Base-by-base conservation (phyloP, 2,329 filamentous ascomycete genomes). In the Fusarium keratoplasticum region DNA sequence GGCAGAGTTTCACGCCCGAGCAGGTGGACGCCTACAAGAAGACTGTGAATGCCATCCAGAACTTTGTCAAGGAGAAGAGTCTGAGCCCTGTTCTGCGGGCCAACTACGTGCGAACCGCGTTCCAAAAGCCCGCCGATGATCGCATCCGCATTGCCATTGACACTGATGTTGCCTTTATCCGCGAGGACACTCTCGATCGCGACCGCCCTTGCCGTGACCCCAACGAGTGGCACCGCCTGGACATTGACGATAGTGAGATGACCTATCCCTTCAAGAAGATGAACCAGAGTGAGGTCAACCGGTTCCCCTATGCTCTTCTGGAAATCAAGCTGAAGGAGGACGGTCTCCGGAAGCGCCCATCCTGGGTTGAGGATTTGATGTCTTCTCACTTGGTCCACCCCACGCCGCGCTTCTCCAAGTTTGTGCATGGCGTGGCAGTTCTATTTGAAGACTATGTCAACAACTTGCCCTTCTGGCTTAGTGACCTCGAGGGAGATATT, bases 361-460 rank as follows among this genome's bases (percentile, higher is more conserved):
- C 92, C 73, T 99, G 96, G 96, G 88, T 98, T 36, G 90, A 95
- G 76, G 96, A 99, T 76, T 86, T 99, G 76, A 98, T 97, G 90
- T 89, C 90, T 61, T 98, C 95, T 6, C 96, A 99, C 82, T 89
- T 99, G 6, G 94, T 99, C 72, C 95, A 98, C 81, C 91, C 95
- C 54, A 92, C 94, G 0, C 94, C 95, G 2, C 91, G 93, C 60
- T 99, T 99, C 85, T 98, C 95, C 78, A 99, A 99, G 82, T 99
- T 98, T 77, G 93, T 97, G 3, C 96, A 99, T 78, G 96, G 96
- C 70, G 92, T 97, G 6, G 95, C 96, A 9, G 92, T 93, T 42
- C 88, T 99, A 3, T 98, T 98, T 76, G 96, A 98, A 79, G 95
- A 99, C 82, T 91, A 98, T 79, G 95, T 99, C 82, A 98, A 98